These are phyloP conservation scores for Candida maris DNA, from an alignment of 805 yeast species.

Conservation along the genomic window DNA sequence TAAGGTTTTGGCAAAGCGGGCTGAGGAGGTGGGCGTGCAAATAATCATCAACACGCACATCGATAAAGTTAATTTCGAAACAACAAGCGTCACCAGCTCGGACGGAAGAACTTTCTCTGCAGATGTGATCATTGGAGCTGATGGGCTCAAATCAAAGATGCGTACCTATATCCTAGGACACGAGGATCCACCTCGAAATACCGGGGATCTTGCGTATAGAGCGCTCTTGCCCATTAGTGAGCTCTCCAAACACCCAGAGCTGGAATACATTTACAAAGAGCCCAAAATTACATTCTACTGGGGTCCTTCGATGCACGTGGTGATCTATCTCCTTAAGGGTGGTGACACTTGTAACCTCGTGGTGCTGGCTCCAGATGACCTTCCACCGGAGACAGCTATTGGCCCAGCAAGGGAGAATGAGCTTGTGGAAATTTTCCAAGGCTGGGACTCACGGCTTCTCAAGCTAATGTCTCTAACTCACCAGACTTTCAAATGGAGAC, in stretches of 20 bases:
- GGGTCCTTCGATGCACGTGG: slow-evolving; percentile 18
- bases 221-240: slow-evolving; percentile 13
- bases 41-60: slow-evolving; percentile 10
- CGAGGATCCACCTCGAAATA: slow-evolving; percentile 5
- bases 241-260: slow-evolving; percentile 13
- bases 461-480: slow-evolving; percentile 7
- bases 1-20: slow-evolving; percentile 8
- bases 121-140: slow-evolving; percentile 18
- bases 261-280: slow-evolving; percentile 12
- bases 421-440: slow-evolving; percentile 9
- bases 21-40: slow-evolving; percentile 8
- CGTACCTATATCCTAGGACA: slow-evolving; percentile 8
- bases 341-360: slow-evolving; percentile 18
- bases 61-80: slow-evolving; percentile 4
- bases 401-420: slow-evolving; percentile 10
- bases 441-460: slow-evolving; percentile 14
- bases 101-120: slow-evolving; percentile 10
- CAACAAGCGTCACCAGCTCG: slow-evolving; percentile 9
- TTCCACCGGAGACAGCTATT: slow-evolving; percentile 10
- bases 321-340: slow-evolving; percentile 15
- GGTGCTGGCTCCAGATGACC: slow-evolving; percentile 15
- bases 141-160: slow-evolving; percentile 14
- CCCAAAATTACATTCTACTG: slow-evolving; percentile 16
- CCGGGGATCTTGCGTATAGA: slow-evolving; percentile 17
- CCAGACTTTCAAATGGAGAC: slow-evolving; percentile 13